Base-by-base conservation (phyloP, 345 rosid species). In the Excoecaria agallocha region DNA sequence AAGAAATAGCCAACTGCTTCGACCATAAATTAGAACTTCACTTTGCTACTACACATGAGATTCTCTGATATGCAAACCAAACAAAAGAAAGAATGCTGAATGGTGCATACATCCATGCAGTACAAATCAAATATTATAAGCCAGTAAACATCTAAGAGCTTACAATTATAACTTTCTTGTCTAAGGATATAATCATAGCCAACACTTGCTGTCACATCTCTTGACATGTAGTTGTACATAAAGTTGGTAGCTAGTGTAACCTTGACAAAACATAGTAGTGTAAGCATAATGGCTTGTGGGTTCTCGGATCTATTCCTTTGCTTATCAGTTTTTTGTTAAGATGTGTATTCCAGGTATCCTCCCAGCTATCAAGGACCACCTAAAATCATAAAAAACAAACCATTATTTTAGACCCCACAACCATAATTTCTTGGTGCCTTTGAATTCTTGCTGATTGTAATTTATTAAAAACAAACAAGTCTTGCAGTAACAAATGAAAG, bases 101-200 rank as follows among this genome's bases (percentile, higher is more conserved):
- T 52, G 57, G 7, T 12, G n/a, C 55, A 4, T 3, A 46, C 20
- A 61, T 8, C 9, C 55, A 75, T 58, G 13, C 25, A 24, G 13
- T n/a, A 35, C 19, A 58, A 43, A 3, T 64, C 20, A 22, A 22
- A 50, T 20, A 46, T 66, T 12, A 49, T 25, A 56, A 16, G 50
- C 37, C 20, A 54, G 57, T 55, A 55, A 55, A 8, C 59, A 68
- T 16, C 22, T 49, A 61, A 52, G 55, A 25, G 58, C 62, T 56
- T 49, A 70, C 17, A 67, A 76, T 35, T 13, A 64, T 19, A 45
- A 55, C 54, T 81, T 90, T 93, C 99, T 88, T 95, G 99, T 91
- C 99, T 81, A 37, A 95, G 93, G 62, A 90, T 84, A 90, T 93
- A 95, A 86, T 95, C 99, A 77, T 95, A 95, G 45, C 99, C 97